phyloP scores from a whole-genome alignment of 2,329 filamentous ascomycete genomes.

The Penicillium fuscoglaucum region DNA sequence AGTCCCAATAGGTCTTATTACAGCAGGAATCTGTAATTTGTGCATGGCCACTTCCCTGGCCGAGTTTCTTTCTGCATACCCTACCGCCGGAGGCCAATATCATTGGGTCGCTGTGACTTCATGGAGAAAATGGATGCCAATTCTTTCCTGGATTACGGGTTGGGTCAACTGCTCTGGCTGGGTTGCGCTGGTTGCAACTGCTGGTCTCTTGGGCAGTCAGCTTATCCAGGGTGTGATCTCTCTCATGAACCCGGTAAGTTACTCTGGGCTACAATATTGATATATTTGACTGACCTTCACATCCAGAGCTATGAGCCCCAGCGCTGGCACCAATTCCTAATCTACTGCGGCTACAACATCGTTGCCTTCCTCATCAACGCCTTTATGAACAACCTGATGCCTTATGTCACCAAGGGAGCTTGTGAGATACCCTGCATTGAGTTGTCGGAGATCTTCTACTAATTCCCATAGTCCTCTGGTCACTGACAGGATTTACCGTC shows the following conservation, averaged over 20 bases:
- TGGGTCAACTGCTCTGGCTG: slow-evolving; percentile 71
- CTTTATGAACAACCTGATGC: slow-evolving; percentile 62
- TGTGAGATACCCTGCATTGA: slow-evolving; percentile 37
- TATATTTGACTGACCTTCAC: neutral
- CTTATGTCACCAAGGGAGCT: slow-evolving; percentile 66
- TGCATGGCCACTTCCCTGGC: slow-evolving; percentile 68
- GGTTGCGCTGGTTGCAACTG: slow-evolving; percentile 67
- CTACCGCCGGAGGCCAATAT: slow-evolving; percentile 63
- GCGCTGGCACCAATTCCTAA: slow-evolving; percentile 71
- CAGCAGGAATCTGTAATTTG: slow-evolving; percentile 67
- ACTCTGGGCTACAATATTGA: neutral
- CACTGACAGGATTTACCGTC: slow-evolving; percentile 65
- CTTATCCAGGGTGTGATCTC: slow-evolving; percentile 66
- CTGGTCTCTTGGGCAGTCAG: slow-evolving; percentile 65
- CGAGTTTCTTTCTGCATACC: slow-evolving; percentile 69
- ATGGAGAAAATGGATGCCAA: slow-evolving; percentile 60
- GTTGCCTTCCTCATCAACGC: slow-evolving; percentile 65
- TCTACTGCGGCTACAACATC: slow-evolving; percentile 66
- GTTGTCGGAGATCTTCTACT: neutral
- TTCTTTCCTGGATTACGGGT: slow-evolving; percentile 68
- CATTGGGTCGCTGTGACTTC: slow-evolving; percentile 66
- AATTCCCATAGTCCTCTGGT: slow-evolving; percentile 60
- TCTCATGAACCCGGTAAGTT: slow-evolving; percentile 55
- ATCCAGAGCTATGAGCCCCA: slow-evolving; percentile 52
- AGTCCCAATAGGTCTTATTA: slow-evolving; percentile 45